phyloP scores from a whole-genome alignment of 306 rosid species.

The Aeschynomene evenia region DNA sequence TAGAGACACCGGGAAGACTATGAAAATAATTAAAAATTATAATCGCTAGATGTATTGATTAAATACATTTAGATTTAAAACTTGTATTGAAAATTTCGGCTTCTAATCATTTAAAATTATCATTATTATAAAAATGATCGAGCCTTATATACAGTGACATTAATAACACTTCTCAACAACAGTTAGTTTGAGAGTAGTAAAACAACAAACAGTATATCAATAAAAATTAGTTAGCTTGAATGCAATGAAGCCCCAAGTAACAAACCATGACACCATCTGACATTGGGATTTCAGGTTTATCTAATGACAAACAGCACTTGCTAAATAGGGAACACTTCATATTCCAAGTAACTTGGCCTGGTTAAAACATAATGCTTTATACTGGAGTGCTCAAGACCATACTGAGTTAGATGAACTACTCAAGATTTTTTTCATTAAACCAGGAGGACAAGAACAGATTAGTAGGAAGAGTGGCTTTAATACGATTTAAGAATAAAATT shows the following conservation, averaged over 20 bases:
- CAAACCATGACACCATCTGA: neutral
- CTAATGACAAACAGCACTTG: neutral
- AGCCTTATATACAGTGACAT: no score
- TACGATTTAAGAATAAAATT: slow-evolving; percentile 3
- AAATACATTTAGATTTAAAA: no score
- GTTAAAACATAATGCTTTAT: neutral
- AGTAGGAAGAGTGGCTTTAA: neutral
- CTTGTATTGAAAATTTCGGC: no score
- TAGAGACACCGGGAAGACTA: no score
- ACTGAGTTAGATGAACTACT: neutral
- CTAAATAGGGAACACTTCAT: neutral
- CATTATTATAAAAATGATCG: no score
- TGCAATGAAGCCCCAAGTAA: neutral
- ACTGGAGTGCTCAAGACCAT: neutral
- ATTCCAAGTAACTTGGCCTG: neutral
- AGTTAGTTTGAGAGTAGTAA: no score
- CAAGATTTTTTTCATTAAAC: neutral
- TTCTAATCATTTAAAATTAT: no score
- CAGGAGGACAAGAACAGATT: neutral
- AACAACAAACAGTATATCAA: no score
- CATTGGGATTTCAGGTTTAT: neutral
- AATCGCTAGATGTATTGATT: no score
- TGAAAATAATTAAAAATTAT: no score
- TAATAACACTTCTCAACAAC: no score
- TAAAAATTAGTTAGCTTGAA: no score